These are phyloP conservation scores for Plasmodium malariae DNA, from an alignment of 169 alveolate species.

Conservation along the genomic window DNA sequence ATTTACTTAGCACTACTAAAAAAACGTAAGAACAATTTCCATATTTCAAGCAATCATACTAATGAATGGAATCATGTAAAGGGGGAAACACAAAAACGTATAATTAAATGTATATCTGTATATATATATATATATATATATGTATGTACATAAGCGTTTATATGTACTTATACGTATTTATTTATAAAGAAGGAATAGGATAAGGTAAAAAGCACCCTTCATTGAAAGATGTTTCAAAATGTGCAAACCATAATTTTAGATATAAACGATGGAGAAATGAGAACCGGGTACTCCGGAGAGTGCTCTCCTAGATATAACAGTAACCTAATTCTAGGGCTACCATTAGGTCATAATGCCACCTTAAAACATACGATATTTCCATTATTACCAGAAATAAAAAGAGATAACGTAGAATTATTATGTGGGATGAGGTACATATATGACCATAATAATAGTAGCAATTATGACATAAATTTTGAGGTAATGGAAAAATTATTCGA, in stretches of 20 bases:
- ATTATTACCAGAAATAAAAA: slow-evolving; percentile 82
- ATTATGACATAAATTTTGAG: slow-evolving; percentile 66
- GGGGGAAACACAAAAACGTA: no score
- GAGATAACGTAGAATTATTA: slow-evolving; percentile 81
- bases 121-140: no score
- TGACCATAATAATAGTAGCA: slow-evolving; percentile 75
- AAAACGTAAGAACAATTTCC: no score
- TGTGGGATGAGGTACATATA: slow-evolving; percentile 81
- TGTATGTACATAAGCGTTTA: no score
- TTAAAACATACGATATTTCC: slow-evolving; percentile 85
- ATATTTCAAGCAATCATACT: no score
- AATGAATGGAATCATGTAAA: no score
- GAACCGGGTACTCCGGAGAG: slow-evolving; percentile 84
- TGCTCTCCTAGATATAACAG: slow-evolving; percentile 80
- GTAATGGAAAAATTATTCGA: slow-evolving; percentile 83
- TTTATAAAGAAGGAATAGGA: no score
- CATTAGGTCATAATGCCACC: slow-evolving; percentile 77
- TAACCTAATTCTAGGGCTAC: slow-evolving; percentile 82
- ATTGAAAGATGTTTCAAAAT: slow-evolving; percentile 65
- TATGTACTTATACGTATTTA: no score
- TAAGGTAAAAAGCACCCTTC: neutral
- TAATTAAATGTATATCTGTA: no score
- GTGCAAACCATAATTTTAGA: slow-evolving; percentile 82
- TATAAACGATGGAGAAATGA: slow-evolving; percentile 81
- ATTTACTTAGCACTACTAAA: no score